Conservation (phyloP, 345 rosid species). For the Acer yangbiense region DNA sequence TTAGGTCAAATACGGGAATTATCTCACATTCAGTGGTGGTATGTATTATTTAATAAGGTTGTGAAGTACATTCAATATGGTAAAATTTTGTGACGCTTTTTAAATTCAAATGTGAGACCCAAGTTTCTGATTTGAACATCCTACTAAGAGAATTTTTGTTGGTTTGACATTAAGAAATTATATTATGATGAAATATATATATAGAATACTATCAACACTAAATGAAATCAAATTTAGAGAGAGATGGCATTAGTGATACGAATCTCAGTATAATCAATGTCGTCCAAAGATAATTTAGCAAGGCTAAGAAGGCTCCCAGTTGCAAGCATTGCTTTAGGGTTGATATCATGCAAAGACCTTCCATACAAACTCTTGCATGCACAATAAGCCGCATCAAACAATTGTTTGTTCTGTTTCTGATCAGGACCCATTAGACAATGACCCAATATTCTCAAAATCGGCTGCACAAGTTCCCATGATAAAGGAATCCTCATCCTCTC, state of each 20-base stretch:
- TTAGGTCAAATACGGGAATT: no score
- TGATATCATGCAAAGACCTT: slow-evolving; percentile 61
- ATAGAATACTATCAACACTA: no score
- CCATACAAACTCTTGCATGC: slow-evolving; percentile 66
- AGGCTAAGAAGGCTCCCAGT: slow-evolving; percentile 67
- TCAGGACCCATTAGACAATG: slow-evolving; percentile 64
- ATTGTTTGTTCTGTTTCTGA: slow-evolving; percentile 28
- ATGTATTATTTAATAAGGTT: no score
- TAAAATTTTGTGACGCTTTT: no score
- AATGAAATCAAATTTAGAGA: slow-evolving; percentile 15
- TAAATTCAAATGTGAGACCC: no score
- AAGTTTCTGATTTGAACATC: no score
- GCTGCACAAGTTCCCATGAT: slow-evolving; percentile 89
- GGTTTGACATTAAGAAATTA: no score
- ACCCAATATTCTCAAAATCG: slow-evolving; percentile 67
- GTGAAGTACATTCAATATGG: no score
- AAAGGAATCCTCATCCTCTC: slow-evolving; percentile 47
- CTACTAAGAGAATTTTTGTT: no score
- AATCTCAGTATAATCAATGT: slow-evolving; percentile 61
- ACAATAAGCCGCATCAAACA: slow-evolving; percentile 42
- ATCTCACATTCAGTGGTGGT: no score
- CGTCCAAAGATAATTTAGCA: slow-evolving; percentile 40
- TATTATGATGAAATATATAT: no score
- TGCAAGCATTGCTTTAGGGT: slow-evolving; percentile 71
- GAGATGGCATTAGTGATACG: slow-evolving; percentile 35